phyloP scores from a whole-genome alignment of 805 yeast species.

The Ogataea minuta region DNA sequence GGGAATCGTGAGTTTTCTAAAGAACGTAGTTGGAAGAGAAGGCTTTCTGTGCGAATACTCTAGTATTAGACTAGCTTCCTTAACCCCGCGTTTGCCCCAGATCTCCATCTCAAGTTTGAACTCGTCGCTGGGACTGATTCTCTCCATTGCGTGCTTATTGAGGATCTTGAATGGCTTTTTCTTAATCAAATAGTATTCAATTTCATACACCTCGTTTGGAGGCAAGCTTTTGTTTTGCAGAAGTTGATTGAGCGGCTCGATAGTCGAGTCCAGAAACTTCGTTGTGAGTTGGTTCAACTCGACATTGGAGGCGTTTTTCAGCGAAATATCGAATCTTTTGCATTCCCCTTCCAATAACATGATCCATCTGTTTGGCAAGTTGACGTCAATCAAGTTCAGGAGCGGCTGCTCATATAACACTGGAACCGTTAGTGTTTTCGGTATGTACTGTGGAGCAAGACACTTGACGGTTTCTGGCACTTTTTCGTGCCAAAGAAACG shows the following conservation, averaged over 20 bases:
- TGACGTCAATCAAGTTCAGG: slow-evolving; percentile 48
- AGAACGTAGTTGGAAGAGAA: slow-evolving; percentile 30
- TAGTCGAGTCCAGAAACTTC: slow-evolving; percentile 70
- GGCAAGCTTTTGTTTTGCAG: slow-evolving; percentile 45
- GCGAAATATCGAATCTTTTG: slow-evolving; percentile 44
- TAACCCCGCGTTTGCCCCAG: slow-evolving; percentile 72
- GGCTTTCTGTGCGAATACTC: slow-evolving; percentile 54
- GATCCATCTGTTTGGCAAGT: slow-evolving; percentile 61
- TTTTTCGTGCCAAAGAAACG: slow-evolving; percentile 31
- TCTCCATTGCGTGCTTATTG: slow-evolving; percentile 43
- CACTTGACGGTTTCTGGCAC: slow-evolving; percentile 10
- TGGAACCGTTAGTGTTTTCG: slow-evolving; percentile 29
- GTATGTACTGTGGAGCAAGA: slow-evolving; percentile 1
- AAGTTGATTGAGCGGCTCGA: slow-evolving; percentile 58
- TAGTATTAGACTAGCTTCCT: slow-evolving; percentile 58
- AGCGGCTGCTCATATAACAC: slow-evolving; percentile 55
- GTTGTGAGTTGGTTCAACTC: slow-evolving; percentile 57
- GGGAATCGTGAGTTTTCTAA: slow-evolving; percentile 65
- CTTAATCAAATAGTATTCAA: slow-evolving; percentile 63
- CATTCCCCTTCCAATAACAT: slow-evolving; percentile 81
- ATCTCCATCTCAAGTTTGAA: slow-evolving; percentile 55
- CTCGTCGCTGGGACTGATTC: slow-evolving; percentile 37
- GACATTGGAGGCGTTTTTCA: slow-evolving; percentile 60
- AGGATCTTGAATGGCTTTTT: slow-evolving; percentile 56
- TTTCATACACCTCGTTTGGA: slow-evolving; percentile 66